These are phyloP conservation scores for Debaryomyces psychrophilus DNA, from an alignment of 1,139 yeast species.

Conservation along the genomic window DNA sequence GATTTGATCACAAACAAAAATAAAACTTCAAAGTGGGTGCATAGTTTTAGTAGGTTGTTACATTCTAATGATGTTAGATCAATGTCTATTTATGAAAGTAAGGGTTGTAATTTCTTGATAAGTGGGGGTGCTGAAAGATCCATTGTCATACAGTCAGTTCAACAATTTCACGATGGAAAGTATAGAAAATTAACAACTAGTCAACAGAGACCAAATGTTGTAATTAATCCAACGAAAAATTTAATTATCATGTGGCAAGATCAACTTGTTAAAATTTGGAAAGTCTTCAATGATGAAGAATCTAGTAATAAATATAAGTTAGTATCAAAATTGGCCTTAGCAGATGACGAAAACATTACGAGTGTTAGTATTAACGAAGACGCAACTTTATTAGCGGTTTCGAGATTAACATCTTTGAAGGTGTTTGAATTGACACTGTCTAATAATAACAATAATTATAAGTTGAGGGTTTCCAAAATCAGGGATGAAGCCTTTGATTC, in stretches of 20 bases:
- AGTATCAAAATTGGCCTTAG: conserved; percentile 65
- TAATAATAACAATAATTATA: conserved; percentile 27
- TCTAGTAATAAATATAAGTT: conserved; percentile 40
- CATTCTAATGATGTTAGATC: conserved; percentile 92
- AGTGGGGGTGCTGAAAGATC: conserved; percentile 92
- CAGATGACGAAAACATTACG: conserved; percentile 82
- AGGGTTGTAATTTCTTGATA: conserved; percentile 67
- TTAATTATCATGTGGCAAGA: conserved; percentile 79
- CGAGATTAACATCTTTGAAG: conserved; percentile 70
- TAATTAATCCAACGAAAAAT: conserved; percentile 51
- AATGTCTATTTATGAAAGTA: conserved; percentile 70
- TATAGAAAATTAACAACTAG: conserved; percentile 71
- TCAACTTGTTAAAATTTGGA: conserved; percentile 83
- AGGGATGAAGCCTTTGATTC: conserved; percentile 53
- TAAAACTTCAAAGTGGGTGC: conserved; percentile 70
- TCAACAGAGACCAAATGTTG: conserved; percentile 62
- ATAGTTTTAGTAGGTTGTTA: conserved; percentile 71
- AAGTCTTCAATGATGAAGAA: conserved; percentile 39
- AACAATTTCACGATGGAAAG: conserved; percentile 72
- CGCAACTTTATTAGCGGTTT: conserved; percentile 69
- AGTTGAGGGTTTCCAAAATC: conserved; percentile 54
- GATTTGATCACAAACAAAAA: conserved; percentile 44
- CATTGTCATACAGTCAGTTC: conserved; percentile 70
- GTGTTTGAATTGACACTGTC: conserved; percentile 58
- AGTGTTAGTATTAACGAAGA: conserved; percentile 68